Percentiles rank a stretch among this genome's conserved stretches.
Conservation (phyloP, 148 eudicot genomes). For the Heliamphora exappendiculata region DNA sequence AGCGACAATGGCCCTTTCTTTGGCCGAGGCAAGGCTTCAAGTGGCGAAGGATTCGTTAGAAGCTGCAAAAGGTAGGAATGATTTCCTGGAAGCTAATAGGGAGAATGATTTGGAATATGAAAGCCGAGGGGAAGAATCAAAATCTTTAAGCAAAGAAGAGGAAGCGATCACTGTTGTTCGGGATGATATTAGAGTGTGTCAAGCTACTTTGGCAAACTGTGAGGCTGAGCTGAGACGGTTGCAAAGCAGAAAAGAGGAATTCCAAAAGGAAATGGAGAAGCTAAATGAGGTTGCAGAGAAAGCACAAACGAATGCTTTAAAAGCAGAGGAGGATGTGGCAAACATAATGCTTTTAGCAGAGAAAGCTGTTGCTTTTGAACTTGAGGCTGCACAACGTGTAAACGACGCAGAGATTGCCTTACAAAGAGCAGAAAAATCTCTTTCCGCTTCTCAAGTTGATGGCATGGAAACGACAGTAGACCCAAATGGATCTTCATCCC, state of each 20-base stretch:
- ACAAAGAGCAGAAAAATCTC: conserved; percentile 55
- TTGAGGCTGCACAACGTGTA: conserved; percentile 73
- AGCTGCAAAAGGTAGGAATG: conserved; percentile 39
- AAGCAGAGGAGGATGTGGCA: conserved; percentile 90
- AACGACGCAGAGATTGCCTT: conserved; percentile 81
- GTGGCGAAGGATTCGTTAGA: conserved; percentile 55
- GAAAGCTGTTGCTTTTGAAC: conserved; percentile 92
- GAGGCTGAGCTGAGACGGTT: conserved; percentile 60
- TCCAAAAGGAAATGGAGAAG: conserved; percentile 66
- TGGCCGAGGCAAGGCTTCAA: conserved; percentile 80
- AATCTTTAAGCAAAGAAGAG: conserved; percentile 39
- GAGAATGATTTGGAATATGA: conserved; percentile 39
- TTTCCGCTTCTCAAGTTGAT: conserved; percentile 40
- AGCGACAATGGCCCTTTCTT: conserved; percentile 76
- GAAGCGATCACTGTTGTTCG: conserved; percentile 52
- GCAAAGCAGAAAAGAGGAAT: conserved; percentile 64
- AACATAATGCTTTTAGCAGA: conserved; percentile 92
- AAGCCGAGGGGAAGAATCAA: conserved; percentile 31
- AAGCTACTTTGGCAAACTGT: conserved; percentile 42
- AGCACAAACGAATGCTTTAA: conserved; percentile 53
- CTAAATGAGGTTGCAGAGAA: conserved; percentile 64
- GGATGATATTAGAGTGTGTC: conserved; percentile 53
- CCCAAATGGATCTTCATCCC: conserved; percentile 29
- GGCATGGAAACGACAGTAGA: conserved; percentile 30
- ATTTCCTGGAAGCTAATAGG: conserved; percentile 19